Evolutionary conservation across 2,329 filamentous ascomycete species (phyloP).

Genomic region (Cladosporium halotolerans): DNA sequence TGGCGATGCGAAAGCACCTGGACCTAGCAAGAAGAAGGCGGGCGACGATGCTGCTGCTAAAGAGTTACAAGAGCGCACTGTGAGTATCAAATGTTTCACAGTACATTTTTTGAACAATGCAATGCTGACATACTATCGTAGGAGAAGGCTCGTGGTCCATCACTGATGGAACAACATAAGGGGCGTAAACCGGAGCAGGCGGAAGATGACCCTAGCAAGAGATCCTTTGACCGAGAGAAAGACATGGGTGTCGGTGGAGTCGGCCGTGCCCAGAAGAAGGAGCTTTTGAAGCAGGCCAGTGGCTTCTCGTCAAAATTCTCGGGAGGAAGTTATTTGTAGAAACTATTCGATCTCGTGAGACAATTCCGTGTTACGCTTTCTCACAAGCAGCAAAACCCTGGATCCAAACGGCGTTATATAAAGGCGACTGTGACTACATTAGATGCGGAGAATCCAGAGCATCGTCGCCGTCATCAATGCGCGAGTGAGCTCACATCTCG

Average conservation of each 20-base stretch:
- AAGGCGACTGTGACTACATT: no score
- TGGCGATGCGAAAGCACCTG: neutral
- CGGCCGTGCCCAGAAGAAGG: constrained; percentile 60
- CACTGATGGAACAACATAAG: constrained; percentile 42
- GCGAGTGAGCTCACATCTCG: no score
- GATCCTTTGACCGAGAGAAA: constrained; percentile 86
- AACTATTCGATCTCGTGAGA: no score
- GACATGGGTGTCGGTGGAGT: constrained; percentile 70
- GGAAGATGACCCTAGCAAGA: constrained; percentile 78
- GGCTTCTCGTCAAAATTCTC: constrained; percentile 79
- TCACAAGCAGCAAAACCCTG: no score
- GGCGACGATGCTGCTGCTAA: constrained; percentile 22
- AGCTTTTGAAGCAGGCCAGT: constrained; percentile 71
- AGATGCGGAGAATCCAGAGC: no score
- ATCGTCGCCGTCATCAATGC: no score
- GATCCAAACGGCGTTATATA: no score
- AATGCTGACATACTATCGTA: constrained; percentile 23
- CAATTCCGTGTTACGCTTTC: neutral
- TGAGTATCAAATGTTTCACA: constrained; percentile 29
- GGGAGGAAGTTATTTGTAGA: constrained; percentile 58
- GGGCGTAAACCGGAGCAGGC: constrained; percentile 57
- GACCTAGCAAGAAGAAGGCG: constrained; percentile 3
- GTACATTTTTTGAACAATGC: neutral
- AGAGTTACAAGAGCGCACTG: constrained; percentile 54
- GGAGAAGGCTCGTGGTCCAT: constrained; percentile 38